phyloP scores from a whole-genome alignment of 1,284 basidiomycete genomes.

The Sphagnurus paluster region DNA sequence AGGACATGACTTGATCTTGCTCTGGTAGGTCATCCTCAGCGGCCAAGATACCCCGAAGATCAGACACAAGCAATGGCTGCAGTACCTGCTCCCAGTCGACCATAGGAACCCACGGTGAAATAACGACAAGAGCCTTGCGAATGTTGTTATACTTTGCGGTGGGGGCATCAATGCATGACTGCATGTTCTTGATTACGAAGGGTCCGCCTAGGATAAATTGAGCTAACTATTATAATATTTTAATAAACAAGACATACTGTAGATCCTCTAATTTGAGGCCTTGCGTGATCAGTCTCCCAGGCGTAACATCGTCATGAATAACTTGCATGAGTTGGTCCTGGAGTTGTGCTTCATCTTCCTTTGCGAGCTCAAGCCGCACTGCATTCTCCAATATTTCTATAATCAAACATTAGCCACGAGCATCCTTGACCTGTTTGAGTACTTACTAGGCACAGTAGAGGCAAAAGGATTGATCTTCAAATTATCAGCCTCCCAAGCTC shows the following conservation, averaged over 20 bases:
- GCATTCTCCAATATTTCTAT: constrained; percentile 15
- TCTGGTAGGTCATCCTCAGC: constrained; percentile 4
- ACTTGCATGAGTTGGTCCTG: background rate
- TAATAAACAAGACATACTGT: constrained; percentile 18
- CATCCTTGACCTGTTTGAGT: background rate
- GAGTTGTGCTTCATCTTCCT: constrained; percentile 19
- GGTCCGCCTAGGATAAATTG: too few species aligned
- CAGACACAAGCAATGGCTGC: constrained; percentile 7
- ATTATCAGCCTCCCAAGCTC: constrained; percentile 6
- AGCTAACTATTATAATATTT: too few species aligned
- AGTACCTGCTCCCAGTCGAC: constrained; percentile 15
- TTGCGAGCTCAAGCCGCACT: constrained; percentile 20
- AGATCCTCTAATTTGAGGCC: constrained; percentile 25
- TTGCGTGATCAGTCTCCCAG: constrained; percentile 23
- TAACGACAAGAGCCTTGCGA: background rate
- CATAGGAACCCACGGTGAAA: constrained; percentile 9
- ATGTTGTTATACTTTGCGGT: constrained; percentile 17
- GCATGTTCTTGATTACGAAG: constrained; percentile 13
- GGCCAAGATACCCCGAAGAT: constrained; percentile 4
- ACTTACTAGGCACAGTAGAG: background rate
- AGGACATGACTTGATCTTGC: constrained; percentile 4
- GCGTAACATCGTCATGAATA: constrained; percentile 22
- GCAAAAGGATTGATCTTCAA: constrained; percentile 9
- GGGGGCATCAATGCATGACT: constrained; percentile 11
- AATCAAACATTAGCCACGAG: background rate